Evolutionary conservation across 192 early-diverging fungal genomes (phyloP).

Genomic region (Entomortierella chlamydospora): DNA sequence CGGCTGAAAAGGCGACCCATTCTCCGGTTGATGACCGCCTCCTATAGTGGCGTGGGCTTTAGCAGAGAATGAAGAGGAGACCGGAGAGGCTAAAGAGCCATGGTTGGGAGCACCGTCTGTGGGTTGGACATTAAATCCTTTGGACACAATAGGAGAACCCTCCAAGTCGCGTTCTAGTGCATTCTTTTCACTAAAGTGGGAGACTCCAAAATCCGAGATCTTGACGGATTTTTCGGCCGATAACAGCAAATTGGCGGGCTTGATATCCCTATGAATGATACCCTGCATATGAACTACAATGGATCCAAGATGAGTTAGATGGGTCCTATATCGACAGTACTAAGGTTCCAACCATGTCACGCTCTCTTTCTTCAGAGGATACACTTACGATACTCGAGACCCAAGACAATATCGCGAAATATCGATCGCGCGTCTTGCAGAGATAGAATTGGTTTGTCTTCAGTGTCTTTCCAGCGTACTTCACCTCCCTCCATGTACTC

Average conservation of each 20-base stretch:
- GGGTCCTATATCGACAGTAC: not conserved
- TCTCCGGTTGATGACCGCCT: not conserved
- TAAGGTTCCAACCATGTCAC: not conserved
- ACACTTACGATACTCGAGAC: conserved; percentile 88
- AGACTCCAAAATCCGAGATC: conserved; percentile 98
- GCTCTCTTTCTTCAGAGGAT: not conserved
- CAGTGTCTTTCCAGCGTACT: conserved; percentile 84
- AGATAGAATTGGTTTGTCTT: conserved; percentile 72
- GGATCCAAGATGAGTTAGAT: not conserved
- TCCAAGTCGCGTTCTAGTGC: conserved; percentile 52
- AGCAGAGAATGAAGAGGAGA: conserved; percentile 12
- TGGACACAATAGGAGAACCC: conserved; percentile 50
- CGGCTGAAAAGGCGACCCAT: conserved; percentile 1
- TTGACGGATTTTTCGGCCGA: conserved; percentile 83
- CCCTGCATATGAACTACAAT: conserved; percentile 88
- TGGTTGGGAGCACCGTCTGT: not conserved
- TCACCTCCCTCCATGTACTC: conserved; percentile 95
- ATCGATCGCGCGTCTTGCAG: conserved; percentile 76
- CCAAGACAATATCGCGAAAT: conserved; percentile 89
- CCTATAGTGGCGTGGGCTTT: not conserved
- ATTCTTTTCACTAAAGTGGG: conserved; percentile 75
- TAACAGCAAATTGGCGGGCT: conserved; percentile 94
- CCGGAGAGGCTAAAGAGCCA: conserved; percentile 44
- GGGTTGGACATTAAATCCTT: conserved; percentile 16
- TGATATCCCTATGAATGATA: conserved; percentile 97